Base-by-base conservation (phyloP, 306 rosid species). In the Canavalia ensiformis region DNA sequence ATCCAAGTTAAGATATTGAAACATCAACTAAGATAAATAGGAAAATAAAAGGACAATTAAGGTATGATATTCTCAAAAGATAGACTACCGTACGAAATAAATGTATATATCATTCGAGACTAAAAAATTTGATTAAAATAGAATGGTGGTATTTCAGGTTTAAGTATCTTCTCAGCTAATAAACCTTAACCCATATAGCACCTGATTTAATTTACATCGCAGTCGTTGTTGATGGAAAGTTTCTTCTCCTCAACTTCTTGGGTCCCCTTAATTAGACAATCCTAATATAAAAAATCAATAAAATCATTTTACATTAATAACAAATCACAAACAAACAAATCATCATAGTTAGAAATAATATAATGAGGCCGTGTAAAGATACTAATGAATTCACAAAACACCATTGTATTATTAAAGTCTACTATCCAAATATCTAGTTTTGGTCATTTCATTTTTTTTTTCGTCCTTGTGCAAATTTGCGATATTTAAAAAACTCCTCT, bases 231-330 rank as follows among this genome's bases (percentile, higher is more conserved):
- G 5, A 7, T 3, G 72, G 52, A 42, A 66, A 66, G 25, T 28
- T 55, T 3, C 55, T 79, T 73, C 39, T 81, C 86, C 54, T 81
- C 91, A 69, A 81, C 78, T 83, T 85, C 90, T 68, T 67, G 93
- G 75, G 86, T 13, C 5, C 80, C 97, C 82, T 88, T 94, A 97
- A 95, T 95, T 64, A 74, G 52, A 84, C 69, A 76, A 87, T 74
- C 91, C 89, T 90, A 83, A 72, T 67, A 51, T 51, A 63, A 80
- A 29, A 42, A 57, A 59, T 10, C 8, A 75, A 18, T 33, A 13
- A 6, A 41, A 58, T 55, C n/a, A 30, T 2, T 55, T 46, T 76
- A 30, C 18, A 58, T 54, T 31, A 34, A 65, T 75, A 77, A 51
- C 10, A 47, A 56, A 50, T 31, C 30, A 12, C 1, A 31, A 29